Base-by-base conservation (phyloP, 495 filamentous ascomycete genomes). In the Penicillium pancosmium region DNA sequence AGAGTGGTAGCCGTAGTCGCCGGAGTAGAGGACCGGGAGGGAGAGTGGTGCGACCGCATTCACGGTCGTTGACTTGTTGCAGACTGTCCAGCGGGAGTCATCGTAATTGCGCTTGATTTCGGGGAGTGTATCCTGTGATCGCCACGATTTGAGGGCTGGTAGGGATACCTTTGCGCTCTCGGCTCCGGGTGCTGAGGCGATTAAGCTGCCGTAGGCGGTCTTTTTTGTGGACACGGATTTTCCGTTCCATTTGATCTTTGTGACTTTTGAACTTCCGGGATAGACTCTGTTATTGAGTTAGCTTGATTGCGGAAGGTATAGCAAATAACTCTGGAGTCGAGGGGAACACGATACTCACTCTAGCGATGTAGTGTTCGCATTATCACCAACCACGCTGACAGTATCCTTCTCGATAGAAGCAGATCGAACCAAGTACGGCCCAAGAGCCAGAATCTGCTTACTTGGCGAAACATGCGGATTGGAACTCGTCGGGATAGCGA, bases 1-100 rank as follows among this genome's bases (percentile, higher is more conserved):
- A 0, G 81, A 77, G 54, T 90, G 79, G 67, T 83, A 92, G n/a
- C 88, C 87, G 61, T 93, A 91, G 67, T 92, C 89, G 34, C 79
- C 81, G 1, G 79, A 77, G 62, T 86, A 90, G 2, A 77, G 71
- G 0, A 71, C 65, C 0, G 74, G 73, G 4, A 90, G 80, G 2
- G 81, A 83, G 4, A 77, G 78, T 1, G 86, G 84, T 0, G 84
- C 84, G 2, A 75, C 70, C 1, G 84, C 72, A 66, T 90, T 89
- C 55, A 83, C 81, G 0, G 85, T 82, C 10, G 67, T 79, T 2
- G 67, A 77, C 18, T 83, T 77, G 65, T 84, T 73, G 35, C 86
- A 87, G 10, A 59, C 40, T 0, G 78, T 80, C 89, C 90, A 92
- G 12, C 65, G 60, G 13, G 79, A 82, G 66, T 92, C 89, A 52